Evolutionary conservation across 192 early-diverging fungal genomes (phyloP).

Genomic region (Coemansia sp.): DNA sequence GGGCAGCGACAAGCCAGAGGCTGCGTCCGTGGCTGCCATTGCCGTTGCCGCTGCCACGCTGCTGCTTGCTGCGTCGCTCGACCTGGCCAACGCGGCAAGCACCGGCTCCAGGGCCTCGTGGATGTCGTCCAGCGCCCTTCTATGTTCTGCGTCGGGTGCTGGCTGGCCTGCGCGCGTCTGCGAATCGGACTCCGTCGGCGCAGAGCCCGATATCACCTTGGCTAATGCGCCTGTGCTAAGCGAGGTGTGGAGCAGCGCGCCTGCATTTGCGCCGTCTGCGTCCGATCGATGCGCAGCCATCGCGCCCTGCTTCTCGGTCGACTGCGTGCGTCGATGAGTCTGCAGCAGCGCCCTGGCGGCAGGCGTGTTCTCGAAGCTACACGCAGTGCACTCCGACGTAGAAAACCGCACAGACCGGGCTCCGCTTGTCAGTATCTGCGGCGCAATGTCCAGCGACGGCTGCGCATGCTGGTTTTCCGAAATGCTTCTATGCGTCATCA

Average conservation of each 20-base stretch:
- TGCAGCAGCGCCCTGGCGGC: not conserved
- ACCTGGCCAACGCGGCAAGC: not conserved
- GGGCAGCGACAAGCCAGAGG: not conserved
- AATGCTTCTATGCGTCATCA: not conserved
- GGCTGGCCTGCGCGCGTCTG: not conserved
- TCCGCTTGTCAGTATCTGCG: not conserved
- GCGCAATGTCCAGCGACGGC: not conserved
- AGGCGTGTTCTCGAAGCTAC: not conserved
- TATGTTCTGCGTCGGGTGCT: not conserved
- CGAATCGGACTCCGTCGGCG: not conserved
- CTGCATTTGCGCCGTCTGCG: not conserved
- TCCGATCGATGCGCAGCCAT: not conserved
- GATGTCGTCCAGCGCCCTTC: not conserved
- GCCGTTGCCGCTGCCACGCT: not conserved
- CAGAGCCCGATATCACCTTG: not conserved
- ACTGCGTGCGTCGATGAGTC: not conserved
- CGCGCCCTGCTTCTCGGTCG: not conserved
- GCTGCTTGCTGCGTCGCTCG: not conserved
- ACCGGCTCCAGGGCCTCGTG: conserved; percentile 8
- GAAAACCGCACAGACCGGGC: not conserved
- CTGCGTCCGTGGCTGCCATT: too few relatives aligned
- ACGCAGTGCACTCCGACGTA: not conserved
- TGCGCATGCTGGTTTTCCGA: not conserved
- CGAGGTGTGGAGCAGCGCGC: conserved; percentile 7
- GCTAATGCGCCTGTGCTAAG: conserved; percentile 4